Evolutionary conservation across 371 early-diverging fungal genomes (phyloP), one percentile per base, ranked within the genome.

Genomic region (Nosema muscidifuracis): DNA sequence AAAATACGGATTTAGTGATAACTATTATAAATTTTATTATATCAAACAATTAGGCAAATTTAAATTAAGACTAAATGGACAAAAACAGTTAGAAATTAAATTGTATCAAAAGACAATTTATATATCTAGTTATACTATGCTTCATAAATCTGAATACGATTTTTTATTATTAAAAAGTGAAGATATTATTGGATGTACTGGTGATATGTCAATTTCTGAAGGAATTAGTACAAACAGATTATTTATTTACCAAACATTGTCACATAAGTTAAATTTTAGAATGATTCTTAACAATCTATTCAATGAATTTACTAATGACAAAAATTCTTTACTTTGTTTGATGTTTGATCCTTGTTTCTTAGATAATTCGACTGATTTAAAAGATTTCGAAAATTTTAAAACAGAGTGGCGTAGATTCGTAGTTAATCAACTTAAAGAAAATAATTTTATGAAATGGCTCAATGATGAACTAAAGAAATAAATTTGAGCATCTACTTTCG

Each of bases 201-300:
- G 50, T 18, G 50, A 47, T 20, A 47, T 47, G 50, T 47, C 50
- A 47, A 47, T 47, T 18, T 47, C 50, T 18, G 50, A 47, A 20
- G 3, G 18, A 7, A 47, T 47, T 7, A 47, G 50, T 47, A 18
- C 50, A 7, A 18, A 47, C 16, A 47, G 50, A 47, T 7, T 47
- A 3, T 47, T 47, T 20, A 16, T 47, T 15, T 47, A 47, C 18
- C 50, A 47, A 20, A 47, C 50, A 47, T 47, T 47, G 18, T 7
- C 2, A 7, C 50, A 47, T 47, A 47, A 47, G 22, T 20, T 47
- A 18, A 47, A 47, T 47, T 47, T 47, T 20, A 47, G 50, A 47
- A 12, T 3, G 3, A 47, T 47, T 15, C 18, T 47, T 4, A 47
- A 47, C 18, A 47, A 47, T 18, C 2, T 18, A 18, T 47, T 15